phyloP scores from a whole-genome alignment of 2,329 filamentous ascomycete species.

The Chaetomiaceae sp. region DNA sequence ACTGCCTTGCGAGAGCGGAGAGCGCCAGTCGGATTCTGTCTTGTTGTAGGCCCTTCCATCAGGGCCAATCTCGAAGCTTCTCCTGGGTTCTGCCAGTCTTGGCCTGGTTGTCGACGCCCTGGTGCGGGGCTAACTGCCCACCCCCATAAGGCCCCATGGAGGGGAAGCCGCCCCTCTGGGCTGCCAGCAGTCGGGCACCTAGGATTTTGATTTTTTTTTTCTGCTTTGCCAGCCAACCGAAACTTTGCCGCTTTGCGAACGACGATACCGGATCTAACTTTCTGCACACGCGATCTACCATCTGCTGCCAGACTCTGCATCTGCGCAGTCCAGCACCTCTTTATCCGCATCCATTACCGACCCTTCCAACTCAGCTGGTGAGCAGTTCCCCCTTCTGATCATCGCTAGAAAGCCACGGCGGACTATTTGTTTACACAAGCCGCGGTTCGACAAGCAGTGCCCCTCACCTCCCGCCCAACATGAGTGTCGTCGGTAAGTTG shows the following conservation, averaged over 20 bases:
- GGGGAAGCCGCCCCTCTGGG: constrained; percentile 19
- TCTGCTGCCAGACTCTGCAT: constrained; percentile 21
- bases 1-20: no score
- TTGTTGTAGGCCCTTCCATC: background rate
- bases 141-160: constrained; percentile 22
- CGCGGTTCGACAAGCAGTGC: constrained; percentile 4
- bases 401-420: background rate
- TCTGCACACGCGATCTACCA: constrained; percentile 8
- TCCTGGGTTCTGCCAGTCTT: constrained; percentile 24
- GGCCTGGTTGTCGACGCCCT: constrained; percentile 18
- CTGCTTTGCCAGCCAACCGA: constrained; percentile 14
- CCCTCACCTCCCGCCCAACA: constrained; percentile 35
- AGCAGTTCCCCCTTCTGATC: background rate
- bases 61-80: constrained; percentile 26
- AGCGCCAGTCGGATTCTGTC: no score
- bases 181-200: constrained; percentile 20
- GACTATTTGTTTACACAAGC: constrained; percentile 16
- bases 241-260: constrained; percentile 9
- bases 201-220: constrained; percentile 26
- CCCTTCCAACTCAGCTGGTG: constrained; percentile 22
- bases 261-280: constrained; percentile 7
- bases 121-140: constrained; percentile 21
- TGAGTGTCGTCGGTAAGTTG: constrained; percentile 53
- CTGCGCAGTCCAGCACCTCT: constrained; percentile 12
- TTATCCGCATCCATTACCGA: constrained; percentile 9